A percentile compares a stretch with the other conserved stretches of the same genome.
Evolutionary conservation across 495 filamentous ascomycete species (phyloP).

Genomic region (Xylaria scruposa): DNA sequence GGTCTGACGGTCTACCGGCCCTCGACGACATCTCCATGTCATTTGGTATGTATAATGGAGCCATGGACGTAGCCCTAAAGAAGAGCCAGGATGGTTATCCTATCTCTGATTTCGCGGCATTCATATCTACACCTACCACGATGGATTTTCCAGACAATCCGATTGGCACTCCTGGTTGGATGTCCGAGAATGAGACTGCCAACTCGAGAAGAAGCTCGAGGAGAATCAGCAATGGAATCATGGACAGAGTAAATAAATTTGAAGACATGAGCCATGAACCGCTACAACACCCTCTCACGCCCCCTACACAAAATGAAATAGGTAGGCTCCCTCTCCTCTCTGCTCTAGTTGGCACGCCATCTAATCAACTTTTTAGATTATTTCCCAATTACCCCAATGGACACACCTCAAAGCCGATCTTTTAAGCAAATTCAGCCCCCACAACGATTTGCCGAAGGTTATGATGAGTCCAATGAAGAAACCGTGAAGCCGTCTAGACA

Average conservation of each 20-base stretch:
- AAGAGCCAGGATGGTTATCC: constrained; percentile 50
- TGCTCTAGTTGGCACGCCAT: not conserved
- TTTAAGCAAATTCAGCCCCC: constrained; percentile 38
- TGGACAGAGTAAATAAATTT: constrained; percentile 59
- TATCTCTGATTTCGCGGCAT: constrained; percentile 50
- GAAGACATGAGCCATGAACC: constrained; percentile 50
- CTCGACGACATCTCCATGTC: constrained; percentile 44
- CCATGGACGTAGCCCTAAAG: constrained; percentile 51
- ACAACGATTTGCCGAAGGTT: constrained; percentile 54
- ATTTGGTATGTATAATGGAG: constrained; percentile 49
- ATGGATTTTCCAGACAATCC: constrained; percentile 53
- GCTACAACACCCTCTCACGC: constrained; percentile 62
- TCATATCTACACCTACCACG: constrained; percentile 54
- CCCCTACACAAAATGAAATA: constrained; percentile 58
- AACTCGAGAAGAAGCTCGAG: constrained; percentile 47
- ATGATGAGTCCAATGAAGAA: constrained; percentile 65
- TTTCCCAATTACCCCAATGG: constrained; percentile 56
- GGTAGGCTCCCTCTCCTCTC: constrained; percentile 52
- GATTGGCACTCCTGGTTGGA: constrained; percentile 49
- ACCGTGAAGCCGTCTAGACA: constrained; percentile 58
- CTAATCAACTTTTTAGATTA: constrained; percentile 43
- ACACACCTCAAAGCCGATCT: constrained; percentile 51
- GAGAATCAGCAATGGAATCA: constrained; percentile 61
- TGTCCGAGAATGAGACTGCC: constrained; percentile 51
- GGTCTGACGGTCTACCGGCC: constrained; percentile 39